These are phyloP conservation scores for Ensete ventricosum DNA, from an alignment of 176 grass and related monocot genomes.

Conservation along the genomic window DNA sequence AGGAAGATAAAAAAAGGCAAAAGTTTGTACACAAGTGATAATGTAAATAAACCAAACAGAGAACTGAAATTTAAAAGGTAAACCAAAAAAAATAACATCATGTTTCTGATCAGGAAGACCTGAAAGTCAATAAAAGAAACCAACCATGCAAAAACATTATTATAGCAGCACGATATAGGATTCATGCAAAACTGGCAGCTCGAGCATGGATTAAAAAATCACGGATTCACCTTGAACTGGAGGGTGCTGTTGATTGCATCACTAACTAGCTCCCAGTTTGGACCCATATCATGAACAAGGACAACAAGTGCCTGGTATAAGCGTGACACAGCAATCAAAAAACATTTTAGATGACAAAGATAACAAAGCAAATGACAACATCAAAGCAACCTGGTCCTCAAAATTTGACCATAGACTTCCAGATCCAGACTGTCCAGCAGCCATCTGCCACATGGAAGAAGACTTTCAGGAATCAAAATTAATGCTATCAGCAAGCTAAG, in stretches of 20 bases:
- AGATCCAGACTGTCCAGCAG: conserved; percentile 52
- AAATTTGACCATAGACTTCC: conserved; percentile 91
- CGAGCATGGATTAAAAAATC: neutral
- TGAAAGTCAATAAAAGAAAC: neutral
- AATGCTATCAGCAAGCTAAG: neutral
- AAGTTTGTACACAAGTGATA: neutral
- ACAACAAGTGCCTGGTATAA: conserved; percentile 76
- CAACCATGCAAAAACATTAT: neutral
- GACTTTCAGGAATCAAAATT: conserved; percentile 8
- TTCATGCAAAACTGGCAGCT: neutral
- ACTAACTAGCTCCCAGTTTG: conserved; percentile 96
- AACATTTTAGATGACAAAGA: conserved; percentile 15
- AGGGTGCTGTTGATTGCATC: conserved; percentile 85
- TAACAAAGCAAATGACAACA: neutral
- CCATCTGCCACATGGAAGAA: conserved; percentile 48
- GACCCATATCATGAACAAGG: conserved; percentile 99
- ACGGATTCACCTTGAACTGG: conserved; percentile 63
- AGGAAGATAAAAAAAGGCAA: neutral
- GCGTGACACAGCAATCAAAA: conserved; percentile 17
- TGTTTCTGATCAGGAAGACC: neutral
- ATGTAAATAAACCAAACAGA: neutral
- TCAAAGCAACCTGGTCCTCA: conserved; percentile 81
- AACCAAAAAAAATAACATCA: neutral
- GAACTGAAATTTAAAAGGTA: neutral
- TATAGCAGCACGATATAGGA: neutral